phyloP scores from a whole-genome alignment of 176 grass and related monocot species.

The Microstegium vimineum region DNA sequence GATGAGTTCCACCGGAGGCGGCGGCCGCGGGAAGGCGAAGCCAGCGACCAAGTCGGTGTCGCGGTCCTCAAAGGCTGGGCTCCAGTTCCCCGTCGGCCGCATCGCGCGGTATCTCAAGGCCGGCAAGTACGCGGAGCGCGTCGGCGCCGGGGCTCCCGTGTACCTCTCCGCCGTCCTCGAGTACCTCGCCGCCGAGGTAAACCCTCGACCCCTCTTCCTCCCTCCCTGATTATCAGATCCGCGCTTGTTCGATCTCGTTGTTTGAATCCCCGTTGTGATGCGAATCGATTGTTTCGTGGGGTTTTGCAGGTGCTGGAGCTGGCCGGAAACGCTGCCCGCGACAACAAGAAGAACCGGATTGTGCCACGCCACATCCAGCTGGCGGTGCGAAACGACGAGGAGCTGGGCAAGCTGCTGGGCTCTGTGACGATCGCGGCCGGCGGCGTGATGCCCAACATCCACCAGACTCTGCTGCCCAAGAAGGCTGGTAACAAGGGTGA shows the following conservation, averaged over 20 bases:
- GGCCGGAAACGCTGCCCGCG: constrained; percentile 44
- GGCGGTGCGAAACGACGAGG: constrained; percentile 52
- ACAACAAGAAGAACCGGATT: constrained; percentile 58
- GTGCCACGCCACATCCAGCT: constrained; percentile 58
- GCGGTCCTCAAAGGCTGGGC: constrained; percentile 68
- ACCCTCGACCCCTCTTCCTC: background rate
- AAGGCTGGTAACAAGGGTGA: constrained; percentile 38
- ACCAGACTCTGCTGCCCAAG: constrained; percentile 41
- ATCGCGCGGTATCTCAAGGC: constrained; percentile 83
- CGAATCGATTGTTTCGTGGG: background rate
- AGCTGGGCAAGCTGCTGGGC: constrained; percentile 47
- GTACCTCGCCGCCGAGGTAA: constrained; percentile 93
- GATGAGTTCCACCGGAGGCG: constrained; percentile 48
- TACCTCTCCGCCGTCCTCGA: constrained; percentile 93
- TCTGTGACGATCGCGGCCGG: constrained; percentile 41
- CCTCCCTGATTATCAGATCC: background rate
- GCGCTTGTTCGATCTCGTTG: background rate
- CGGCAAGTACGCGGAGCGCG: constrained; percentile 92
- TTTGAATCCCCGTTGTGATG: background rate
- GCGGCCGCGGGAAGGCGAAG: constrained; percentile 48
- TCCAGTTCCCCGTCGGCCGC: constrained; percentile 89
- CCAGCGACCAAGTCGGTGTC: constrained; percentile 36
- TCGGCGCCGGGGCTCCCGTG: constrained; percentile 84
- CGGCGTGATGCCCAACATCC: constrained; percentile 50
- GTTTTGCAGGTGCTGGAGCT: constrained; percentile 43